Conservation (phyloP, 371 early-diverging fungal genomes). For the Apophysomyces ossiformis region DNA sequence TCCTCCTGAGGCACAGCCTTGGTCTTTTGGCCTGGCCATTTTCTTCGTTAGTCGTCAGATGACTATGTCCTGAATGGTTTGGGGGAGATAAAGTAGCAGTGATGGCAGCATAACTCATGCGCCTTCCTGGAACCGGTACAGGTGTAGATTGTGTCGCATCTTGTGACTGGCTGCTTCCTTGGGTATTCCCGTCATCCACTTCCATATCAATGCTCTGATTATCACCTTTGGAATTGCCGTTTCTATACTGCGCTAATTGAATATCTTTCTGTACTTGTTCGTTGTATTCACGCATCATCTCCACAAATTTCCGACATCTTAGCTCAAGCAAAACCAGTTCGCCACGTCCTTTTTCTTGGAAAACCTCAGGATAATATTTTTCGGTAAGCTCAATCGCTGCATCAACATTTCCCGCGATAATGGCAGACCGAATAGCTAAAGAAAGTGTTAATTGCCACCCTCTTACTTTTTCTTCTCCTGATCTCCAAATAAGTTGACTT, state of each 20-base stretch:
- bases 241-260: constrained; percentile 14
- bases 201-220: constrained; percentile 37
- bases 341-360: constrained; percentile 50
- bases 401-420: constrained; percentile 76
- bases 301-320: constrained; percentile 83
- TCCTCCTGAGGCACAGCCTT: constrained; percentile 17
- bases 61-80: constrained; percentile 11
- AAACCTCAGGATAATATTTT: constrained; percentile 64
- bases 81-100: constrained; percentile 31
- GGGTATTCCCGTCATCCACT: constrained; percentile 8
- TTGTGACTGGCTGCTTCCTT: background rate
- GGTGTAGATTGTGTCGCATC: constrained; percentile 14
- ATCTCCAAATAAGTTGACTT: background rate
- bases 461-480: background rate
- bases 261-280: constrained; percentile 5
- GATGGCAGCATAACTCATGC: constrained; percentile 44
- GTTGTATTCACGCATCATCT: constrained; percentile 62
- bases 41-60: background rate
- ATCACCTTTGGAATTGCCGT: constrained; percentile 27
- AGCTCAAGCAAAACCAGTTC: constrained; percentile 69
- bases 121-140: constrained; percentile 23
- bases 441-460: background rate
- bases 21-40: constrained; percentile 6
- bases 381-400: constrained; percentile 66
- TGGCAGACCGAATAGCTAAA: constrained; percentile 64